Conservation (phyloP, 2,329 filamentous ascomycete genomes). For the Hyphodiscus sp. region DNA sequence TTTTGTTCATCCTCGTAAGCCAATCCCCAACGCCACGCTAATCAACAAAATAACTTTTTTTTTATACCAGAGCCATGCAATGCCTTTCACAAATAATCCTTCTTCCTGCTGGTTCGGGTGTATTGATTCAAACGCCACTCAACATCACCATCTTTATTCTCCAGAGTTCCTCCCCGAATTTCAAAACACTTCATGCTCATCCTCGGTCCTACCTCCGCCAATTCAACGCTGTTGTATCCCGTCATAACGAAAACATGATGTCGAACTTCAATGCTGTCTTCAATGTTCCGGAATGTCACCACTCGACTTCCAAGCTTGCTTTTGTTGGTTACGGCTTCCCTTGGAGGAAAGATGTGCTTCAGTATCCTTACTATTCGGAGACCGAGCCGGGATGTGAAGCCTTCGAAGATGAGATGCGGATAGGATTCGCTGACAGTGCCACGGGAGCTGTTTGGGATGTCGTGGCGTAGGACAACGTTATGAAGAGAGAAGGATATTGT, state of each 20-base stretch:
- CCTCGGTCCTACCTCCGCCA: conserved; percentile 83
- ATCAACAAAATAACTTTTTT: conserved; percentile 18
- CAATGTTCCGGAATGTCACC: conserved; percentile 90
- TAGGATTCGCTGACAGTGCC: conserved; percentile 91
- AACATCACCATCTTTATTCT: conserved; percentile 90
- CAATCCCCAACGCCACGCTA: conserved; percentile 29
- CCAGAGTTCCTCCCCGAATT: conserved; percentile 82
- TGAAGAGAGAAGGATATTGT: conserved; percentile 83
- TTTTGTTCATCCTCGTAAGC: conserved; percentile 13
- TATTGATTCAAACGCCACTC: conserved; percentile 98
- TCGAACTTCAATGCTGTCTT: conserved; percentile 87
- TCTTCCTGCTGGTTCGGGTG: conserved; percentile 87
- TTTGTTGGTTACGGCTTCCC: conserved; percentile 65
- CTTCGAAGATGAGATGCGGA: conserved; percentile 92
- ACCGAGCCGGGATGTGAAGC: conserved; percentile 77
- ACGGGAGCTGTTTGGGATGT: conserved; percentile 80
- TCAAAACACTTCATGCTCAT: conserved; percentile 98
- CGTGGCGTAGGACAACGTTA: conserved; percentile 86
- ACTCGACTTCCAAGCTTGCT: conserved; percentile 79
- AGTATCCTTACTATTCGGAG: conserved; percentile 80
- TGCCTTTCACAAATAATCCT: conserved; percentile 72
- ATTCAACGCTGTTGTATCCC: conserved; percentile 79
- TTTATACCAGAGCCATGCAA: neutral
- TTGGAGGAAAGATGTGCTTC: conserved; percentile 89
- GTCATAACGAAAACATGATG: conserved; percentile 94